A percentile compares a stretch with the other conserved stretches of the same genome.
phyloP scores from a whole-genome alignment of 805 yeast species.

The Lachancea mirantina region DNA sequence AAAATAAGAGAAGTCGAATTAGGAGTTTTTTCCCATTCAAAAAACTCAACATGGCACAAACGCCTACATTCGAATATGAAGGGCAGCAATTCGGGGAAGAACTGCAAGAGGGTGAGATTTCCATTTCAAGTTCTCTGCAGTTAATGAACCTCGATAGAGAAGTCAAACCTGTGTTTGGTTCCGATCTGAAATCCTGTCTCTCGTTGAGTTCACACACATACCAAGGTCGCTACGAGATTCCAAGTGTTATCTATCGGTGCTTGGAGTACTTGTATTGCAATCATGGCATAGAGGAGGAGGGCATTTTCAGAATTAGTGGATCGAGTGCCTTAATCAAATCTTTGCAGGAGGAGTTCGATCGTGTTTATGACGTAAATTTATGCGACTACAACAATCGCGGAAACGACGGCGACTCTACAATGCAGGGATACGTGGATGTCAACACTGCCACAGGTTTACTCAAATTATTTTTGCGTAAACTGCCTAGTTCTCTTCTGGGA shows the following conservation, averaged over 20 bases:
- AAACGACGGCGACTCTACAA: conserved; percentile 10
- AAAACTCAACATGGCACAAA: conserved; percentile 20
- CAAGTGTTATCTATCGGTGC: conserved; percentile 73
- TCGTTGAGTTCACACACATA: conserved; percentile 42
- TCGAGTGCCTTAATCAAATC: conserved; percentile 68
- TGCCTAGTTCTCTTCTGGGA: conserved; percentile 66
- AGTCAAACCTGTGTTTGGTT: conserved; percentile 53
- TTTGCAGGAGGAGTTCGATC: conserved; percentile 63
- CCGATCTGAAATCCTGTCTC: conserved; percentile 47
- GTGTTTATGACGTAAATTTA: conserved; percentile 61
- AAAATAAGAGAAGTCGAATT: conserved; percentile 42
- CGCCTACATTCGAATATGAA: conserved; percentile 1
- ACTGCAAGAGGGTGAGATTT: conserved; percentile 14
- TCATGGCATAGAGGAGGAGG: conserved; percentile 79
- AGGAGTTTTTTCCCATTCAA: conserved; percentile 56
- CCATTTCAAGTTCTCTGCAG: conserved; percentile 27
- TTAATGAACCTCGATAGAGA: conserved; percentile 22
- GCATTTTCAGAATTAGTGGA: conserved; percentile 86
- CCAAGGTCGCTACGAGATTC: conserved; percentile 38
- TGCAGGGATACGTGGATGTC: conserved; percentile 42
- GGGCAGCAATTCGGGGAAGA: conserved; percentile 5
- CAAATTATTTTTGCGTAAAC: conserved; percentile 71
- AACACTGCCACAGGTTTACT: conserved; percentile 83
- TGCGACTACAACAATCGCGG: conserved; percentile 28
- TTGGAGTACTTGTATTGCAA: conserved; percentile 56